Conservation (phyloP, 2,329 filamentous ascomycete species). For the Plenodomus tracheiphilus region DNA sequence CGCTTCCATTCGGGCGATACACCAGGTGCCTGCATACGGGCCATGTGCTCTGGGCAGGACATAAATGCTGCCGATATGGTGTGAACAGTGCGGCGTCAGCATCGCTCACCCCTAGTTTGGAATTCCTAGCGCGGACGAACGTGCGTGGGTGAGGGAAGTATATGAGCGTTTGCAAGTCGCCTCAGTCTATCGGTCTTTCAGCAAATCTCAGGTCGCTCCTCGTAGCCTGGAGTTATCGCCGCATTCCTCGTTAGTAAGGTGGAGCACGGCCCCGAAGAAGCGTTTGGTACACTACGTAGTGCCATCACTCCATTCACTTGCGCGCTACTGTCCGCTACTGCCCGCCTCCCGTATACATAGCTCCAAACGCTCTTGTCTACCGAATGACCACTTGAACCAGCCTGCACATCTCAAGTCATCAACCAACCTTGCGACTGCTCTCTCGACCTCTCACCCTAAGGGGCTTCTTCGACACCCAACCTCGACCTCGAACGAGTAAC, state of each 20-base stretch:
- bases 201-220: not conserved
- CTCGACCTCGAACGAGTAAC: not conserved
- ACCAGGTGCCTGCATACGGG: not conserved
- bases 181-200: not conserved
- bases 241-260: too few species aligned
- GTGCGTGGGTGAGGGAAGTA: not conserved
- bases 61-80: not conserved
- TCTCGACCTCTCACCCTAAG: not conserved
- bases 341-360: not conserved
- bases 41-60: not conserved
- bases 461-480: not conserved
- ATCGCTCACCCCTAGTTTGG: not conserved
- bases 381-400: not conserved
- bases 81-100: not conserved
- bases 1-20: not conserved
- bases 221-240: too few species aligned
- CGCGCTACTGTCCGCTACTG: too few species aligned
- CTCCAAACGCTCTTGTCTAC: not conserved
- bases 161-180: not conserved
- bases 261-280: too few species aligned
- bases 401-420: not conserved
- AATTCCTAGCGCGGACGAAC: not conserved
- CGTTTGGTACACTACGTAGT: too few species aligned
- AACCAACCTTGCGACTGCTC: not conserved
- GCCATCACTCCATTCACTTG: too few species aligned